Evolutionary conservation across 192 early-diverging fungal genomes (phyloP).

Genomic region (Geosiphon pyriformis): DNA sequence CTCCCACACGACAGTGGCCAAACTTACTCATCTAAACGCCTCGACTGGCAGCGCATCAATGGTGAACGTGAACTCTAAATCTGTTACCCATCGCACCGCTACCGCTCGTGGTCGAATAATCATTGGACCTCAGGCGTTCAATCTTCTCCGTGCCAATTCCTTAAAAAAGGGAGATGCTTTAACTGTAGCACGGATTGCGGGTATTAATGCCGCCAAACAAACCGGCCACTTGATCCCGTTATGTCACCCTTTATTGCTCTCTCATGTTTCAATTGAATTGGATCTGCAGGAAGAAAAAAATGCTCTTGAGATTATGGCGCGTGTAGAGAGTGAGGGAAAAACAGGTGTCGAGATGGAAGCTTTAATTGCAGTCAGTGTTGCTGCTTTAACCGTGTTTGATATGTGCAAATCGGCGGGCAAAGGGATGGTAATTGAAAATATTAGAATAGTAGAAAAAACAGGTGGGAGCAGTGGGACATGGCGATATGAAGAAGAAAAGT

Average conservation of each 20-base stretch:
- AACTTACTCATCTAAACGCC: constrained; percentile 72
- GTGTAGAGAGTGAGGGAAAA: constrained; percentile 68
- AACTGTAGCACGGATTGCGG: constrained; percentile 81
- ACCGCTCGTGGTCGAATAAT: constrained; percentile 66
- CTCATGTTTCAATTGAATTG: constrained; percentile 66
- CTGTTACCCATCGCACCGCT: constrained; percentile 64
- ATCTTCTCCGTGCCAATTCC: constrained; percentile 56
- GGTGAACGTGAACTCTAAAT: constrained; percentile 81
- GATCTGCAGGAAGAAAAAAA: constrained; percentile 42
- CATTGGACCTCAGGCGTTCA: constrained; percentile 59
- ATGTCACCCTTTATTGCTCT: constrained; percentile 75
- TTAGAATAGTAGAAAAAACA: constrained; percentile 71
- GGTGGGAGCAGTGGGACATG: constrained; percentile 79
- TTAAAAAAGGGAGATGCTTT: constrained; percentile 88
- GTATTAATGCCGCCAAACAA: constrained; percentile 85
- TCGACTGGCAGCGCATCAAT: constrained; percentile 72
- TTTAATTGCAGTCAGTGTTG: constrained; percentile 70
- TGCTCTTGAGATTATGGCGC: constrained; percentile 61
- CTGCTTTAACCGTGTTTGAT: constrained; percentile 85
- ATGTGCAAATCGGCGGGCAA: constrained; percentile 94
- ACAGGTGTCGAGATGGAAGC: constrained; percentile 94
- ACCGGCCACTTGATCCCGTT: constrained; percentile 81
- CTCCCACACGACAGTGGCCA: no score
- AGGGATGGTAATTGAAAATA: constrained; percentile 68
- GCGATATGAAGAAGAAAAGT: constrained; percentile 30